Percentiles rank a stretch among this genome's conserved stretches.
Conservation (phyloP, 805 yeast genomes). For the Candida namnaoensis region DNA sequence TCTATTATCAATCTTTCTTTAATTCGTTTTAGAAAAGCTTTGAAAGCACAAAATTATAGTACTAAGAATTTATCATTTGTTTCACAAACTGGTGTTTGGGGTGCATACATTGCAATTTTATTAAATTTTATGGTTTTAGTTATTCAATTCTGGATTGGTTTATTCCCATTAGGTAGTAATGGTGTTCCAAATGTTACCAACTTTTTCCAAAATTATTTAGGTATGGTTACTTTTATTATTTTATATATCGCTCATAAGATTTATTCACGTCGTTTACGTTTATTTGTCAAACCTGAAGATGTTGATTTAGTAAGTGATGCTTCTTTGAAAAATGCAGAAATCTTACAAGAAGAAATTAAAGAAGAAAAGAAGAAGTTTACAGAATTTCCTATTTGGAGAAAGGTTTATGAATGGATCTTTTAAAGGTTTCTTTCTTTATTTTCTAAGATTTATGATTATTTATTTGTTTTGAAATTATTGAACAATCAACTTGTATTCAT, state of each 20-base stretch:
- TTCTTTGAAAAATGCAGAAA: constrained; percentile 37
- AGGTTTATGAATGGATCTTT: constrained; percentile 4
- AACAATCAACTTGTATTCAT: no score
- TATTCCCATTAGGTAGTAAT: constrained; percentile 43
- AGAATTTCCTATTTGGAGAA: constrained; percentile 22
- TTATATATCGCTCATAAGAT: constrained; percentile 37
- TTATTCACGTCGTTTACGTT: constrained; percentile 24
- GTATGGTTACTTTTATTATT: constrained; percentile 34
- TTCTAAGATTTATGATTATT: no score
- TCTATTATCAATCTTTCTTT: constrained; percentile 44
- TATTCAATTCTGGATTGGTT: constrained; percentile 59
- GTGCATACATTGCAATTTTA: constrained; percentile 39
- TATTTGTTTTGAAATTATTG: no score
- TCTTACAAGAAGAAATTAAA: constrained; percentile 29
- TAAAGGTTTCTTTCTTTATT: no score
- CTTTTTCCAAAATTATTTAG: constrained; percentile 46
- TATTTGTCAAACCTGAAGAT: constrained; percentile 30
- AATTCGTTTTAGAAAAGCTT: constrained; percentile 48
- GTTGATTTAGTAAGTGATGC: constrained; percentile 53
- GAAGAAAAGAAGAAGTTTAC: constrained; percentile 21
- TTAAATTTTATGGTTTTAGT: constrained; percentile 39
- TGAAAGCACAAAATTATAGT: constrained; percentile 41
- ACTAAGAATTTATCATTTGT: constrained; percentile 39
- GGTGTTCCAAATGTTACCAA: constrained; percentile 23
- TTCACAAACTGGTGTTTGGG: constrained; percentile 42